Evolutionary conservation across 768 basidiomycete species (phyloP).

Genomic region (Suillus placidus): DNA sequence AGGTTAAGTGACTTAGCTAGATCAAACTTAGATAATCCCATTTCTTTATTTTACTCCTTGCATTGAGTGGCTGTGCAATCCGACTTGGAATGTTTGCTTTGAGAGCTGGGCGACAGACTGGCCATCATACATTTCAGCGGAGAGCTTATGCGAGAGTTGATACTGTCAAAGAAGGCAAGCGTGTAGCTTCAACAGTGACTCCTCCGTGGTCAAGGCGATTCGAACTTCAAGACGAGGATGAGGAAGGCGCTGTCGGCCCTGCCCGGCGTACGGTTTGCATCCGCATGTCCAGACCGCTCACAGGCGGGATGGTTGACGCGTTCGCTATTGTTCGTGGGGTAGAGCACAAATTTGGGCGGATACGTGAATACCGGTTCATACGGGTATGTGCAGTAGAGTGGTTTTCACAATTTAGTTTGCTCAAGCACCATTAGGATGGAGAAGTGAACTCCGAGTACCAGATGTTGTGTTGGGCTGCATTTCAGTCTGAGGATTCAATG

Average conservation of each 20-base stretch:
- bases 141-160: slow-evolving; percentile 2
- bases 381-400: slow-evolving; percentile 1
- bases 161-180: background rate
- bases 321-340: slow-evolving; percentile 54
- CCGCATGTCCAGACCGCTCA: slow-evolving; percentile 39
- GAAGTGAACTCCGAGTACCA: slow-evolving; percentile 49
- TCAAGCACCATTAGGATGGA: slow-evolving; percentile 41
- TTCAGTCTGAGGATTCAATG: slow-evolving; percentile 46
- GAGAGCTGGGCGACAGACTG: slow-evolving; percentile 14
- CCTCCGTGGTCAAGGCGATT: slow-evolving; percentile 8
- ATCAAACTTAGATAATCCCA: slow-evolving; percentile 23
- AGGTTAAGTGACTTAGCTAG: too few relatives aligned
- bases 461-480: slow-evolving; percentile 45
- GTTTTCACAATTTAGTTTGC: background rate
- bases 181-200: background rate
- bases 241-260: background rate
- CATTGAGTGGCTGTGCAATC: slow-evolving; percentile 21
- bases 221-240: background rate
- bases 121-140: slow-evolving; percentile 12
- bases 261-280: slow-evolving; percentile 38
- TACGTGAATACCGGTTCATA: slow-evolving; percentile 37
- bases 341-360: slow-evolving; percentile 55
- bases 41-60: slow-evolving; percentile 16
- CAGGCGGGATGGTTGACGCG: slow-evolving; percentile 52
- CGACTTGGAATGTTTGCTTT: slow-evolving; percentile 17